These are phyloP conservation scores for Hericium alpestre DNA, from an alignment of 768 basidiomycete species.

Conservation along the genomic window DNA sequence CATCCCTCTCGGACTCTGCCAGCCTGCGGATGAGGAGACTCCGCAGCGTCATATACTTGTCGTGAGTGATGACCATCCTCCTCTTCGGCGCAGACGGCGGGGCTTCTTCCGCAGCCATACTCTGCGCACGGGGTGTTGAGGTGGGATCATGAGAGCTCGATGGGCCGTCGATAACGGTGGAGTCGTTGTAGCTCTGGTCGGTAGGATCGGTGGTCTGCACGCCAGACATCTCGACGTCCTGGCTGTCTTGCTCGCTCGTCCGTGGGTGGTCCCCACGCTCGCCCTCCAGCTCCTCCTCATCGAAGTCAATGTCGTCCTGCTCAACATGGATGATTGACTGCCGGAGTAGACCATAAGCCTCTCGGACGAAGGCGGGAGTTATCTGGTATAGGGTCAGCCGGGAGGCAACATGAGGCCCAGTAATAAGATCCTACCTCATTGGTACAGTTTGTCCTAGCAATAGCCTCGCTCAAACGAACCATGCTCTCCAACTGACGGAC, in stretches of 20 bases:
- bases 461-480: conserved; percentile 95
- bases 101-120: conserved; percentile 13
- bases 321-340: conserved; percentile 99
- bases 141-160: conserved; percentile 13
- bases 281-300: conserved; percentile 72
- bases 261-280: conserved; percentile 33
- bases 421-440: conserved; percentile 48
- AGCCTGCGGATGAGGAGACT: conserved; percentile 81
- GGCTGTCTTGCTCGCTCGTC: conserved; percentile 35
- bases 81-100: conserved; percentile 35
- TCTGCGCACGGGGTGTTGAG: conserved; percentile 16
- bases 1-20: conserved; percentile 62
- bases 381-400: conserved; percentile 42
- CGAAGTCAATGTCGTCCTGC: conserved; percentile 96
- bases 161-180: conserved; percentile 20
- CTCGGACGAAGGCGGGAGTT: conserved; percentile 85
- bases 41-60: conserved; percentile 86
- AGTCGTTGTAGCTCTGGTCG: conserved; percentile 31
- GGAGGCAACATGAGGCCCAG: neutral
- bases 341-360: conserved; percentile 86
- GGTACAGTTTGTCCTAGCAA: conserved; percentile 93
- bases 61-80: conserved; percentile 90
- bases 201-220: conserved; percentile 46
- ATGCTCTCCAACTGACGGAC: conserved; percentile 97
- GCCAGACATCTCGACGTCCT: conserved; percentile 55